phyloP scores from a whole-genome alignment of 805 yeast species.

The Kluyveromyces wickerhamii region DNA sequence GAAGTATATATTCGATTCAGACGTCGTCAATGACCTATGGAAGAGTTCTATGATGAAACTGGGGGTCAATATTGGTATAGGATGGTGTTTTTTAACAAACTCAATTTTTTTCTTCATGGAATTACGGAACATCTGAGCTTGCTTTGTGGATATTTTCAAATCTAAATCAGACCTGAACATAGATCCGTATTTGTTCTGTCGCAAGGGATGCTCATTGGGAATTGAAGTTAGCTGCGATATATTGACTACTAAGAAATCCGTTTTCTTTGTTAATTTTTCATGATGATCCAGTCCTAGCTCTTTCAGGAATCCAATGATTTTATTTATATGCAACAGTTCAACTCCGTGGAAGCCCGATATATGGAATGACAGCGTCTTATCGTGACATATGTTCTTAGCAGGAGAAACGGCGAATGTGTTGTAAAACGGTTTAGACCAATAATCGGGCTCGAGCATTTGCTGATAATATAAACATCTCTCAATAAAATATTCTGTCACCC shows the following conservation, averaged over 20 bases:
- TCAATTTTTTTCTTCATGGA: slow-evolving; percentile 29
- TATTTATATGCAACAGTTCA: slow-evolving; percentile 61
- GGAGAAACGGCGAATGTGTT: slow-evolving; percentile 26
- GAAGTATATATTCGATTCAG: slow-evolving; percentile 11
- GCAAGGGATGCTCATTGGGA: slow-evolving; percentile 18
- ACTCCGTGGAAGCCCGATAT: slow-evolving; percentile 74
- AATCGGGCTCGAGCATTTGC: slow-evolving; percentile 38
- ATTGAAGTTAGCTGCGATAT: slow-evolving; percentile 23
- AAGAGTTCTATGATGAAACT: slow-evolving; percentile 25
- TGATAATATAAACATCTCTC: slow-evolving; percentile 64
- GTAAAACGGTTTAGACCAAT: slow-evolving; percentile 54
- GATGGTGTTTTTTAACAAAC: slow-evolving; percentile 23
- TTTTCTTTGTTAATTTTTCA: slow-evolving; percentile 22
- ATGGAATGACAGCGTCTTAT: slow-evolving; percentile 2
- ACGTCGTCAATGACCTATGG: slow-evolving; percentile 8
- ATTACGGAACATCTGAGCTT: slow-evolving; percentile 23
- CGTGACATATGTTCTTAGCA: slow-evolving; percentile 16
- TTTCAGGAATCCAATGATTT: slow-evolving; percentile 49
- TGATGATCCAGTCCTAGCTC: slow-evolving; percentile 22
- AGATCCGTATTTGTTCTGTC: slow-evolving; percentile 26
- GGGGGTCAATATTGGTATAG: slow-evolving; percentile 28
- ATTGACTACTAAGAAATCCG: slow-evolving; percentile 26
- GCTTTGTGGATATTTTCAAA: slow-evolving; percentile 8
- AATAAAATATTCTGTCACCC: slow-evolving; percentile 68
- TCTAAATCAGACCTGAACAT: slow-evolving; percentile 15